phyloP scores from a whole-genome alignment of 768 basidiomycete genomes.

The Kwoniella pini region DNA sequence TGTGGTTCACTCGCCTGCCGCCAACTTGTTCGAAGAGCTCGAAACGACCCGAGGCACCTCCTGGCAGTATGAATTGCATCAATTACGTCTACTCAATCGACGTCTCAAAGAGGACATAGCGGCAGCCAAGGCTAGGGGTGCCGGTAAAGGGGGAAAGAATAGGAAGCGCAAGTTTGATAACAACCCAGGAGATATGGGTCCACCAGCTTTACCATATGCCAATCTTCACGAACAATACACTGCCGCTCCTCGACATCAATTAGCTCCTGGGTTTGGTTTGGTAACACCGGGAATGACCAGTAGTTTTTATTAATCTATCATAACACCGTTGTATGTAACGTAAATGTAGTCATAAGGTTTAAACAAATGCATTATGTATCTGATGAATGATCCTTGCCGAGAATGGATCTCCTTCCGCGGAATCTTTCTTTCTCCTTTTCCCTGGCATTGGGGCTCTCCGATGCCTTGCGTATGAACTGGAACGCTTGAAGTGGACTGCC shows the following conservation, averaged over 20 bases:
- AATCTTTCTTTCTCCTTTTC: constrained; percentile 42
- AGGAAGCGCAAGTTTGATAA: constrained; percentile 31
- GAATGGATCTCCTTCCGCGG: constrained; percentile 25
- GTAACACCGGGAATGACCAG: constrained; percentile 32
- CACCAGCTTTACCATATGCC: constrained; percentile 22
- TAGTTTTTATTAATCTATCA: constrained; percentile 1
- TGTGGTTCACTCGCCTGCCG: constrained; percentile 34
- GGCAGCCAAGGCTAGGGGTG: constrained; percentile 24
- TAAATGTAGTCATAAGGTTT: constrained; percentile 8
- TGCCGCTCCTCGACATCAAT: constrained; percentile 50
- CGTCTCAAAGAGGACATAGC: constrained; percentile 64
- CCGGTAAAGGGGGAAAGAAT: constrained; percentile 28
- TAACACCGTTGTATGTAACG: constrained; percentile 6
- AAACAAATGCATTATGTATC: neutral
- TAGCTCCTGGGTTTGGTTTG: constrained; percentile 52
- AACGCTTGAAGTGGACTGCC: constrained; percentile 63
- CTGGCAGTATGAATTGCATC: constrained; percentile 92
- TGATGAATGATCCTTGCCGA: constrained; percentile 19
- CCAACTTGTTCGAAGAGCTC: constrained; percentile 73
- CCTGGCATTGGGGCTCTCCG: constrained; percentile 36
- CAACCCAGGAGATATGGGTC: constrained; percentile 27
- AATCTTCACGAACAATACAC: constrained; percentile 26
- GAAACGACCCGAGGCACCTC: constrained; percentile 68
- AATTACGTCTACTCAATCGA: constrained; percentile 72
- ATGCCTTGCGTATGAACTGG: constrained; percentile 79